Evolutionary conservation across 2,329 filamentous ascomycete genomes (phyloP), one percentile per base, ranked within the genome.

Genomic region (Chrysosporium keratinophilum): DNA sequence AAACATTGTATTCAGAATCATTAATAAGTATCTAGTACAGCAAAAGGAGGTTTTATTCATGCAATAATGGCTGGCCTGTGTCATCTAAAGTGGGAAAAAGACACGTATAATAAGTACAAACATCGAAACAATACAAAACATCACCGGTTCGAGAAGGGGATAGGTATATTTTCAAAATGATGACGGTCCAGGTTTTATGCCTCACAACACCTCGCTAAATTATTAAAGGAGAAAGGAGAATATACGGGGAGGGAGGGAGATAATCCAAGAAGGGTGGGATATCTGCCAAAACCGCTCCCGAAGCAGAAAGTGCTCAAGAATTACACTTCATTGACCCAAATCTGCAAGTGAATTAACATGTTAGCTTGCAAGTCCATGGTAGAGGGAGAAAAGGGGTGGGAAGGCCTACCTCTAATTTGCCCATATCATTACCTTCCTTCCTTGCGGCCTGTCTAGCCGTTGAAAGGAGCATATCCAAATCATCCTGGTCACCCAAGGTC

Each of bases 401-500:
- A 54, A 56, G 57, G 76, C 87, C 79, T 70, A 96, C 88, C 81
- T 97, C 93, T 82, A 96, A 83, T 78, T 95, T 96, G 50, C 87
- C 89, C 75, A 89, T 85, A 58, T 95, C 90, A 58, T 78, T 77
- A 62, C 83, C 80, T 66, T 91, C 85, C 68, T 80, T 86, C 71
- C 77, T 81, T 46, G 86, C 89, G 56, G 75, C 73, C 48, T 79
- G 78, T 68, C 82, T 87, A 5, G 84, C 83, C 45, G 76, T 79
- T 67, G 80, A 78, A 52, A 97, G 77, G 28, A 88, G 83, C 82
- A 96, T 87, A 49, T 97, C 90, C 58, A 96, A 72, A 72, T 98
- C 93, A 64, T 98, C 93, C 69, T 96, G 88, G 68, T 98, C 93
- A 31, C 86, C 89, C 81, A 98, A 85, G 33, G 91, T 96, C 65